These are phyloP conservation scores for Coniochaeta hoffmannii DNA, from an alignment of 2,329 filamentous ascomycete species.

Conservation along the genomic window DNA sequence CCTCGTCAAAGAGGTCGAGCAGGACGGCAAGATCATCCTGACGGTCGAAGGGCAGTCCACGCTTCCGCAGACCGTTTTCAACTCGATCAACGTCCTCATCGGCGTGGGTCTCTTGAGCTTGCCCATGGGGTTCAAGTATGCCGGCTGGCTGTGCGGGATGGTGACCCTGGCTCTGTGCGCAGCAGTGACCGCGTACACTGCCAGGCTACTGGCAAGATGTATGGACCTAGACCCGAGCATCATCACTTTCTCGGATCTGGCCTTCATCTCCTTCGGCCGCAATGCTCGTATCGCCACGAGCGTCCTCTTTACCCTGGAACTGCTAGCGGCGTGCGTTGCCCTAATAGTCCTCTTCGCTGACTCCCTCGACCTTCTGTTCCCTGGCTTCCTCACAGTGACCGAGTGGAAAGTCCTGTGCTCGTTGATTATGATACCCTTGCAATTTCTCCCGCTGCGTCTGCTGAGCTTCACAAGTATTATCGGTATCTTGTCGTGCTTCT, in stretches of 20 bases:
- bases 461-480: slow-evolving; percentile 87
- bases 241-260: slow-evolving; percentile 91
- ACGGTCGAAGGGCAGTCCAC: slow-evolving; percentile 91
- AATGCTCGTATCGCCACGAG: slow-evolving; percentile 76
- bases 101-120: slow-evolving; percentile 85
- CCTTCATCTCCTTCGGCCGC: slow-evolving; percentile 81
- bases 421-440: slow-evolving; percentile 69
- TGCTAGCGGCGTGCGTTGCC: slow-evolving; percentile 83
- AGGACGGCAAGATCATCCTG: slow-evolving; percentile 77
- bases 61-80: slow-evolving; percentile 90
- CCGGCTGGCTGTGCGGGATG: slow-evolving; percentile 82
- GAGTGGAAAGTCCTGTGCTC: slow-evolving; percentile 85
- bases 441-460: slow-evolving; percentile 74
- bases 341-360: slow-evolving; percentile 91
- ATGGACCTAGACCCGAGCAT: slow-evolving; percentile 78
- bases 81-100: slow-evolving; percentile 89
- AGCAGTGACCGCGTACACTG: slow-evolving; percentile 75
- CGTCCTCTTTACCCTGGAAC: slow-evolving; percentile 78
- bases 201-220: slow-evolving; percentile 76
- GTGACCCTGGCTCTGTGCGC: slow-evolving; percentile 67
- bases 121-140: slow-evolving; percentile 79
- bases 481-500: slow-evolving; percentile 84
- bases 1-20: slow-evolving; percentile 82
- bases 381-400: slow-evolving; percentile 54
- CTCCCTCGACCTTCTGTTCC: slow-evolving; percentile 72